Evolutionary conservation across 768 basidiomycete genomes (phyloP), one percentile per base, ranked within the genome.

Genomic region (Termitomyces sp.): DNA sequence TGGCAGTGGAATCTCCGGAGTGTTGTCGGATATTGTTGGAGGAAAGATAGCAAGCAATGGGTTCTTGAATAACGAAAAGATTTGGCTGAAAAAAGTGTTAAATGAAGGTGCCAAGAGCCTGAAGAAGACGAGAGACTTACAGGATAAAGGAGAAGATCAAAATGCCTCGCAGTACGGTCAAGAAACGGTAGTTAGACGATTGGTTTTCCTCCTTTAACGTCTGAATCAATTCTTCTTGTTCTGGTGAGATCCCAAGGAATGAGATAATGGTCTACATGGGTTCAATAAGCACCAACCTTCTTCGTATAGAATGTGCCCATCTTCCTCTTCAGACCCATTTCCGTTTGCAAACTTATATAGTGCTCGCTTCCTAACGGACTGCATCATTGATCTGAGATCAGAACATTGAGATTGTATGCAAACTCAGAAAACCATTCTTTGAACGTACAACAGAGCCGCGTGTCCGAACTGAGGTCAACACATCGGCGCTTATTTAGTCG

Each of bases 191-290:
- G 65, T 79, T 81, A 1, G 77, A 77, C 8, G 65, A 64, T 0
- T 72, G 68, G 54, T 81, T 81, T 44, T 75, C 70, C n/a, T 62
- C 63, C 46, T 76, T 79, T 38, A 89, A 68, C 5, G 54, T 62
- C n/a, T 78, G 69, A 47, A 89, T 77, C 12, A 86, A 40, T 44
- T 80, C 78, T 45, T 85, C 81, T 65, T 89, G 87, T 65, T 89
- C 87, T 88, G 62, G 19, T 3, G 40, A 42, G 14, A 31, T 49
- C 21, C 19, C 14, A 21, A 8, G 32, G 23, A 31, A 43, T 43
- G 4, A 53, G 31, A 12, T 21, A 41, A 25, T 19, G 38, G 31
- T 52, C 43, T 12, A 27, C 27, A 40, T 14, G 10, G 47, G 8
- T 40, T 38, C 34, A 42, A 3, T 50, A 42, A 29, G 27, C 14